Conservation (phyloP, 495 filamentous ascomycete species). For the Pyronema omphalodes region DNA sequence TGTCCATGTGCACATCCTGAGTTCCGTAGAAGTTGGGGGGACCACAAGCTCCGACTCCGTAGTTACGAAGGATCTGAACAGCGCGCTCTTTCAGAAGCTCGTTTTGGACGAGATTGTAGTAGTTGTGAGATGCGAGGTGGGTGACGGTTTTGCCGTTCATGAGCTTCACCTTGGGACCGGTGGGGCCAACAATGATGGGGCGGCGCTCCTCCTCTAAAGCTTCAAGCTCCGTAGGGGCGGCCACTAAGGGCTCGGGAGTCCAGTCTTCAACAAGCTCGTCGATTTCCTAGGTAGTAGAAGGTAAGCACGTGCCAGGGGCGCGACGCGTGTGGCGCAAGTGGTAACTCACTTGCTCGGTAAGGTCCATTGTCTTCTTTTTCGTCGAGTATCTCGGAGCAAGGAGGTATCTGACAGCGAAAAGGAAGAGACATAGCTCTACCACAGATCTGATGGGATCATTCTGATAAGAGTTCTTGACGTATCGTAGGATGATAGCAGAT, state of each 20-base stretch:
- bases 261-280: constrained; percentile 95
- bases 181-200: constrained; percentile 72
- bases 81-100: constrained; percentile 86
- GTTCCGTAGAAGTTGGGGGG: constrained; percentile 96
- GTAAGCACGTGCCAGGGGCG: neutral
- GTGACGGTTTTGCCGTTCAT: constrained; percentile 73
- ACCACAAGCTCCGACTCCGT: constrained; percentile 90
- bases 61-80: constrained; percentile 77
- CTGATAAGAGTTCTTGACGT: constrained; percentile 92
- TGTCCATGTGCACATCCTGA: constrained; percentile 95
- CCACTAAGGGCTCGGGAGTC: constrained; percentile 82
- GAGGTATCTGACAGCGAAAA: constrained; percentile 89
- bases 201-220: constrained; percentile 66
- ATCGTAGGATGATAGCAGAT: constrained; percentile 82
- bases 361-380: constrained; percentile 65
- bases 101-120: constrained; percentile 88
- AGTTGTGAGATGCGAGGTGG: constrained; percentile 87
- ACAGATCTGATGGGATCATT: constrained; percentile 87
- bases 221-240: constrained; percentile 49
- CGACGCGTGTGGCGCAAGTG: constrained; percentile 2
- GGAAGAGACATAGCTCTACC: constrained; percentile 82
- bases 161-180: constrained; percentile 77
- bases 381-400: constrained; percentile 81
- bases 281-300: constrained; percentile 44
- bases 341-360: constrained; percentile 55